Evolutionary conservation across 2,329 filamentous ascomycete genomes (phyloP).

Genomic region (Cyclaneusma minus): DNA sequence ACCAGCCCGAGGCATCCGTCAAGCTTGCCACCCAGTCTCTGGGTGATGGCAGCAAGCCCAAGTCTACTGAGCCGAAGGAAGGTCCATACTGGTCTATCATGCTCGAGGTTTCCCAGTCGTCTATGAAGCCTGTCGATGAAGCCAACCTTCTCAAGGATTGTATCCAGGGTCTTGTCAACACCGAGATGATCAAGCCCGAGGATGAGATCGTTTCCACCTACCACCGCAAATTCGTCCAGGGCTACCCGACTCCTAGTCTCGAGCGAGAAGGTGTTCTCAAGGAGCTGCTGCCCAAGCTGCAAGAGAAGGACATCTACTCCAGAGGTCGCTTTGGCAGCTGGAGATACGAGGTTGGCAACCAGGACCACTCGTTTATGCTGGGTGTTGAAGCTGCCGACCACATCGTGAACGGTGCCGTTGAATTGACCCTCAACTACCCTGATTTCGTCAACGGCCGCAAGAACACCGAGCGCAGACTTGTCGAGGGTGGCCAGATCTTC

Average conservation of each 20-base stretch:
- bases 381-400: slow-evolving; percentile 62
- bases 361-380: slow-evolving; percentile 66
- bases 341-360: slow-evolving; percentile 82
- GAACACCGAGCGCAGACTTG: slow-evolving; percentile 22
- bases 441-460: slow-evolving; percentile 51
- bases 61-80: slow-evolving; percentile 56
- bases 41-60: slow-evolving; percentile 70
- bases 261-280: slow-evolving; percentile 93
- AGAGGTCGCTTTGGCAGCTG: slow-evolving; percentile 96
- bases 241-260: slow-evolving; percentile 87
- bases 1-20: slow-evolving; percentile 70
- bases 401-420: slow-evolving; percentile 56
- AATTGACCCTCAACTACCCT: slow-evolving; percentile 65
- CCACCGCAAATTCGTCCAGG: slow-evolving; percentile 95
- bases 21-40: slow-evolving; percentile 80
- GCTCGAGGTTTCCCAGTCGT: slow-evolving; percentile 93
- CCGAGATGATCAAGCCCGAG: slow-evolving; percentile 77
- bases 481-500: slow-evolving; percentile 20
- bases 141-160: slow-evolving; percentile 75
- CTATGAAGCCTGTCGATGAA: slow-evolving; percentile 84
- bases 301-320: slow-evolving; percentile 83
- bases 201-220: slow-evolving; percentile 98
- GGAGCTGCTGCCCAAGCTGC: slow-evolving; percentile 81
- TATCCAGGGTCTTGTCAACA: slow-evolving; percentile 95
- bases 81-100: slow-evolving; percentile 99